Base-by-base conservation (phyloP, 2,329 filamentous ascomycete genomes). In the Calonectria pseudoreteaudii region DNA sequence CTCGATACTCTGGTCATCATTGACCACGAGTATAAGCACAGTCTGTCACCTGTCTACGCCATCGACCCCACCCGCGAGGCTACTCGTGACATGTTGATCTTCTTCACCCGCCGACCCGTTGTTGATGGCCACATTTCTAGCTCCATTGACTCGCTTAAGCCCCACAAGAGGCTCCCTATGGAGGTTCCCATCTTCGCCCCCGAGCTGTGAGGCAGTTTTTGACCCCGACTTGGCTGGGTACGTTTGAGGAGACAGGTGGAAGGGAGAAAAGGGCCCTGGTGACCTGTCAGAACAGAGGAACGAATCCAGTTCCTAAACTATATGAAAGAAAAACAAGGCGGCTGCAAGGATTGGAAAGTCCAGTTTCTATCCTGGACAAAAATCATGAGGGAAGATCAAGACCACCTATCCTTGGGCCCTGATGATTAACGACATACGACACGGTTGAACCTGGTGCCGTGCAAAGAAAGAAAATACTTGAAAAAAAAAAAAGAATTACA, bases 1-100 rank as follows among this genome's bases (percentile, higher is more conserved):
- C 62, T 81, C 13, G 80, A 81, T 66, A 81, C 80, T 7, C 70
- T 81, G 18, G 49, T 81, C 36, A 70, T 81, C 38, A 76, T 76
- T n/a, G 80, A 81, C 68, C 76, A 79, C 72, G 79, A 81, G 23
- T 73, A 73, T 66, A 81, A 81, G 76, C 80, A 81, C 72, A 80
- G 78, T 56, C 64, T 81, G 44, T 76, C 79, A 11, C 71, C 79
- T 8, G 73, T 81, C 41, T 71, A 80, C 62, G 73, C 76, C 38
- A 34, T 74, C n/a, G 80, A 81, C 23, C 60, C 60, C 16, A 58
- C 68, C 20, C 56, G 72, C 50, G 70, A 74, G 10, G 73, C 80
- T 6, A 80, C 75, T 28, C 69, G 80, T 66, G 80, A 81, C 38
- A 81, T 81, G 80, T 74, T 81, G 7, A 76, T 81, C 34, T 78